A percentile compares a stretch with the other conserved stretches of the same genome.
Conservation (phyloP, 169 alveolate species). For the Plasmodium ovale region DNA sequence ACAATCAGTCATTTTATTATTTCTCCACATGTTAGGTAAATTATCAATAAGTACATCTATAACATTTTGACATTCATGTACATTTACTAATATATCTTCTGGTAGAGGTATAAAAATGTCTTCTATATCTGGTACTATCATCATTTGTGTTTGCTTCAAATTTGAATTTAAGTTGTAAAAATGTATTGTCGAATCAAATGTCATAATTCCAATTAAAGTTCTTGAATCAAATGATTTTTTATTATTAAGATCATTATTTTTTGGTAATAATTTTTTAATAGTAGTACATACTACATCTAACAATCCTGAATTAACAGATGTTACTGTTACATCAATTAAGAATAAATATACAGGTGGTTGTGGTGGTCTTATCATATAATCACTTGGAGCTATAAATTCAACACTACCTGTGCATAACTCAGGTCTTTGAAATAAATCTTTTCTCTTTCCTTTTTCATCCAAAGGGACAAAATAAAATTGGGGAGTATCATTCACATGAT, state of each 20-base stretch:
- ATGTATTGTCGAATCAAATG: slow-evolving; percentile 96
- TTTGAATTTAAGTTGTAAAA: slow-evolving; percentile 91
- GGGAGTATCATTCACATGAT: slow-evolving; percentile 93
- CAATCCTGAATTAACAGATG: slow-evolving; percentile 94
- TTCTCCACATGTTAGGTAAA: slow-evolving; percentile 90
- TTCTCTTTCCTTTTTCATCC: slow-evolving; percentile 88
- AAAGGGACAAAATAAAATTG: slow-evolving; percentile 87
- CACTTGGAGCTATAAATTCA: slow-evolving; percentile 96
- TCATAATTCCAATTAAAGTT: slow-evolving; percentile 94
- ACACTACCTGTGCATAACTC: slow-evolving; percentile 95
- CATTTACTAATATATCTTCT: slow-evolving; percentile 91
- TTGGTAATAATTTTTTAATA: slow-evolving; percentile 85
- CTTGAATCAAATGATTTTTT: slow-evolving; percentile 85
- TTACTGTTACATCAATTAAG: slow-evolving; percentile 92
- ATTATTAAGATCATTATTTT: slow-evolving; percentile 18
- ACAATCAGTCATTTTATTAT: slow-evolving; percentile 87
- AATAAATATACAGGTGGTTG: slow-evolving; percentile 96
- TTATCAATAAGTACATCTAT: slow-evolving; percentile 83
- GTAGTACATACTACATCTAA: slow-evolving; percentile 89
- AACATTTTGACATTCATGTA: slow-evolving; percentile 86
- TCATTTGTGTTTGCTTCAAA: slow-evolving; percentile 92
- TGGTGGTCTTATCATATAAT: slow-evolving; percentile 97
- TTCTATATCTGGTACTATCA: slow-evolving; percentile 93
- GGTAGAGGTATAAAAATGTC: slow-evolving; percentile 96
- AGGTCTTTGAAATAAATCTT: slow-evolving; percentile 90